These are phyloP conservation scores for Cylindrotheca fusiformis DNA, from an alignment of 108 stramenopile species.

Conservation along the genomic window DNA sequence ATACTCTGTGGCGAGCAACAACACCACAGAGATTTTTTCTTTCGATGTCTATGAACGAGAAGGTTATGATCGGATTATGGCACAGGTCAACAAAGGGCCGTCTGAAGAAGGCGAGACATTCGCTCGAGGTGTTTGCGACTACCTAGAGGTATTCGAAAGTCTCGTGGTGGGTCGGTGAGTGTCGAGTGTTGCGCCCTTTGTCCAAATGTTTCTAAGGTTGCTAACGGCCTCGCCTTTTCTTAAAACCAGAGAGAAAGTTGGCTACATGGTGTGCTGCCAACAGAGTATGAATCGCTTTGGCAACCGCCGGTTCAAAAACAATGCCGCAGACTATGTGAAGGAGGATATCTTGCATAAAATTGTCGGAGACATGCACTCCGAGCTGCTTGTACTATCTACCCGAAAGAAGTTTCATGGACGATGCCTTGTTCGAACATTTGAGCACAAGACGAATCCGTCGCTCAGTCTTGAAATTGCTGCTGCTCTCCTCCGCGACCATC, in stretches of 20 bases:
- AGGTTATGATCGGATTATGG: conserved; percentile 52
- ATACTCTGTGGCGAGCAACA: conserved; percentile 25
- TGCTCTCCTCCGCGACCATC: conserved; percentile 40
- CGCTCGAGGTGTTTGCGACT: conserved; percentile 34
- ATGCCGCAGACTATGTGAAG: conserved; percentile 24
- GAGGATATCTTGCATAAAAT: conserved; percentile 33
- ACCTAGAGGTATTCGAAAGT: conserved; percentile 50
- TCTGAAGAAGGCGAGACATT: conserved; percentile 31
- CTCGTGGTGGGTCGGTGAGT: conserved; percentile 32
- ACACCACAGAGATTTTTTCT: conserved; percentile 25
- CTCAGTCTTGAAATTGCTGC: conserved; percentile 35
- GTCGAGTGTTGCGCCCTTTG: neutral
- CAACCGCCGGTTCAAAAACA: conserved; percentile 41
- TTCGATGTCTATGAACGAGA: conserved; percentile 57
- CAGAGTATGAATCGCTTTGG: conserved; percentile 56
- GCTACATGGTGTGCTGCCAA: conserved; percentile 54
- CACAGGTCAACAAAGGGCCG: conserved; percentile 29
- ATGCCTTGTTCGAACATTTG: conserved; percentile 37
- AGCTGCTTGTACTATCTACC: conserved; percentile 39
- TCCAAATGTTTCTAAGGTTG: neutral
- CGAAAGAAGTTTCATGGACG: conserved; percentile 21
- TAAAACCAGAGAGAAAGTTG: conserved; percentile 41
- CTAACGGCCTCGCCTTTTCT: no score
- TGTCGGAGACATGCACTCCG: conserved; percentile 51
- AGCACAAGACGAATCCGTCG: conserved; percentile 20